Conservation (phyloP, 75 land plant genomes). For the Picea glauca region DNA sequence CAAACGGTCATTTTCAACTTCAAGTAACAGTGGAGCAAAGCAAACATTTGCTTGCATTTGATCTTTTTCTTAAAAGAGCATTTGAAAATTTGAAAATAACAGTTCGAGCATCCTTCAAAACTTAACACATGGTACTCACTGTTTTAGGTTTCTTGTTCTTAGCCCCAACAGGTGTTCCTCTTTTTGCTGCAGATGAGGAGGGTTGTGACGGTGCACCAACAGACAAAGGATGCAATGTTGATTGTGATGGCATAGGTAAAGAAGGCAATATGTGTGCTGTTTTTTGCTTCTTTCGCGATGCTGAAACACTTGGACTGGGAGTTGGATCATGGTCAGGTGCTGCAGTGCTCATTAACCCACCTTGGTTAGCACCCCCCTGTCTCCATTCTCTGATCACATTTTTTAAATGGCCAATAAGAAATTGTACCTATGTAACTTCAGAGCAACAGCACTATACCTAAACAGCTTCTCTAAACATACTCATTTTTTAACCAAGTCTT, state of each 20-base stretch:
- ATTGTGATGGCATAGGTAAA: constrained; percentile 48
- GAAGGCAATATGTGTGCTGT: constrained; percentile 40
- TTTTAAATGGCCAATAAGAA: constrained; percentile 3
- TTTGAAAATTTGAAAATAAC: background rate
- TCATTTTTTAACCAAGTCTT: background rate
- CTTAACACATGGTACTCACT: constrained; percentile 21
- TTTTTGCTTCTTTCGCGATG: constrained; percentile 85
- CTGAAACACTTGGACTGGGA: constrained; percentile 85
- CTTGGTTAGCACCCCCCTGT: constrained; percentile 35
- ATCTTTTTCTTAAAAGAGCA: too few relatives aligned
- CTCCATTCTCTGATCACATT: constrained; percentile 25
- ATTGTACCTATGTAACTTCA: background rate
- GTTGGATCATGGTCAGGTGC: constrained; percentile 56
- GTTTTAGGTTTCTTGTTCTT: constrained; percentile 67
- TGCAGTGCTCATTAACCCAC: constrained; percentile 31
- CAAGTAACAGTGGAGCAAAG: too few relatives aligned
- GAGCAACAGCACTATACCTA: background rate
- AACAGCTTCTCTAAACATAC: background rate
- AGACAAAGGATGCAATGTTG: constrained; percentile 51
- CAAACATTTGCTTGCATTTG: too few relatives aligned
- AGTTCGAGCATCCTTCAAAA: background rate
- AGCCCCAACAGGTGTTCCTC: constrained; percentile 40
- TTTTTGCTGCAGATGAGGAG: constrained; percentile 48
- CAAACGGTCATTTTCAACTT: background rate
- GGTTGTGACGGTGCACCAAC: constrained; percentile 37